phyloP scores from a whole-genome alignment of 2,329 filamentous ascomycete species.

The Beauveria varroae region DNA sequence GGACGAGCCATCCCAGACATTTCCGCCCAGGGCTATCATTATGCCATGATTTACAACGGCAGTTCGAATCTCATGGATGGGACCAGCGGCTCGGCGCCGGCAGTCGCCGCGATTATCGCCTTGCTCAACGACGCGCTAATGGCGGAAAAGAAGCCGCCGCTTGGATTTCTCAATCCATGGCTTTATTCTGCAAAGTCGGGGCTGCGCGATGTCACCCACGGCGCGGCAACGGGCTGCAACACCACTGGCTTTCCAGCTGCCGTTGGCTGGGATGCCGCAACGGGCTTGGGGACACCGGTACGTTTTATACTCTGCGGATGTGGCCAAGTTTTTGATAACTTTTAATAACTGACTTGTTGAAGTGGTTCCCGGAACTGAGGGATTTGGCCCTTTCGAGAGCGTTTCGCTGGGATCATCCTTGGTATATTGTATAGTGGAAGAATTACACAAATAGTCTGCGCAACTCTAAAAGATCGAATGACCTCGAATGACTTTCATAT shows the following conservation, averaged over 20 bases:
- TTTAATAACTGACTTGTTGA: background rate
- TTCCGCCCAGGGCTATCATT: conserved; percentile 40
- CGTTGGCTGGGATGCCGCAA: conserved; percentile 18
- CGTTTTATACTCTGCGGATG: background rate
- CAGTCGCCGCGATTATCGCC: conserved; percentile 54
- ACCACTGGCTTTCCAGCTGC: conserved; percentile 2
- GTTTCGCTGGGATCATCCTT: conserved; percentile 4
- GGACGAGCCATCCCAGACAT: conserved; percentile 58
- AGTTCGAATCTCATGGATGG: background rate
- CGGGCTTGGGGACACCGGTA: conserved; percentile 27
- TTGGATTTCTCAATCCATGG: conserved; percentile 58
- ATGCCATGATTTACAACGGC: conserved; percentile 22
- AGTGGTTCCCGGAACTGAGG: conserved; percentile 10
- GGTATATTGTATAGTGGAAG: background rate
- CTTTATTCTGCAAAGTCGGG: conserved; percentile 32
- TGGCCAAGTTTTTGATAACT: too few species aligned
- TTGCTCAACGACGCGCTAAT: conserved; percentile 59
- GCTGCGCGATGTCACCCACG: conserved; percentile 14
- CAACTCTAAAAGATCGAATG: background rate
- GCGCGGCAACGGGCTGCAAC: background rate
- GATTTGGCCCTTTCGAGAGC: background rate
- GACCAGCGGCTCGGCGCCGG: conserved; percentile 48
- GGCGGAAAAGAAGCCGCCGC: conserved; percentile 39
- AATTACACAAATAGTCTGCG: background rate
- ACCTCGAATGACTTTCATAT: too few species aligned